phyloP scores from a whole-genome alignment of 2,329 filamentous ascomycete species.

The Trichophyton verrucosum region DNA sequence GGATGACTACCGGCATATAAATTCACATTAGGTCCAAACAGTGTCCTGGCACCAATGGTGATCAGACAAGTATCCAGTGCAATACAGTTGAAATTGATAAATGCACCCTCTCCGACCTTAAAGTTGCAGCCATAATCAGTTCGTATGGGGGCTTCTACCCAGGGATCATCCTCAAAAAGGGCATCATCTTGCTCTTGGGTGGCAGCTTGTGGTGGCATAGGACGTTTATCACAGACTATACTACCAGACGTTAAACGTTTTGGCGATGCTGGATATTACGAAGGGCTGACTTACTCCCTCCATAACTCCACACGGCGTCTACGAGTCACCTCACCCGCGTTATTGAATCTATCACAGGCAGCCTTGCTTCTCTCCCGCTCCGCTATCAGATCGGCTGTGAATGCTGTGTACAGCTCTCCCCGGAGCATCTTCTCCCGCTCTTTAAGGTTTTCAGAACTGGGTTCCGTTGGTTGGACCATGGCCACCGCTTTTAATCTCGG shows the following conservation, averaged over 20 bases:
- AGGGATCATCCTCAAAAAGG: slow-evolving; percentile 52
- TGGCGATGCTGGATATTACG: neutral
- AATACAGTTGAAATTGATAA: slow-evolving; percentile 61
- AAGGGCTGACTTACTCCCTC: slow-evolving; percentile 49
- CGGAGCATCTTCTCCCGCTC: slow-evolving; percentile 42
- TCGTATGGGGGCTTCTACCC: slow-evolving; percentile 56
- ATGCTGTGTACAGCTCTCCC: slow-evolving; percentile 63
- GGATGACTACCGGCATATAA: slow-evolving; percentile 69
- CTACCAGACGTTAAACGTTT: slow-evolving; percentile 31
- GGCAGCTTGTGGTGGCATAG: slow-evolving; percentile 48
- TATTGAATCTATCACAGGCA: slow-evolving; percentile 54
- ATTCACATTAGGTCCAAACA: slow-evolving; percentile 66
- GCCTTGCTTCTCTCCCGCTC: slow-evolving; percentile 50
- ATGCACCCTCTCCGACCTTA: slow-evolving; percentile 56
- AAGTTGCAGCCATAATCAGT: slow-evolving; percentile 72
- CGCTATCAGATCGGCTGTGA: slow-evolving; percentile 53
- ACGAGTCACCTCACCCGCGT: slow-evolving; percentile 46
- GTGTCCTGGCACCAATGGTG: slow-evolving; percentile 60
- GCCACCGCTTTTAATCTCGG: neutral
- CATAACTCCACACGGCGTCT: slow-evolving; percentile 55
- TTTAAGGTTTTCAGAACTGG: slow-evolving; percentile 9
- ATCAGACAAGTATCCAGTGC: slow-evolving; percentile 68
- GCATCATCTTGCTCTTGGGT: slow-evolving; percentile 53
- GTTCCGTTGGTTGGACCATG: neutral
- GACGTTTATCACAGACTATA: slow-evolving; percentile 48